phyloP scores from a whole-genome alignment of 2,329 filamentous ascomycete species.

The Phyllosticta paracitricarpa region DNA sequence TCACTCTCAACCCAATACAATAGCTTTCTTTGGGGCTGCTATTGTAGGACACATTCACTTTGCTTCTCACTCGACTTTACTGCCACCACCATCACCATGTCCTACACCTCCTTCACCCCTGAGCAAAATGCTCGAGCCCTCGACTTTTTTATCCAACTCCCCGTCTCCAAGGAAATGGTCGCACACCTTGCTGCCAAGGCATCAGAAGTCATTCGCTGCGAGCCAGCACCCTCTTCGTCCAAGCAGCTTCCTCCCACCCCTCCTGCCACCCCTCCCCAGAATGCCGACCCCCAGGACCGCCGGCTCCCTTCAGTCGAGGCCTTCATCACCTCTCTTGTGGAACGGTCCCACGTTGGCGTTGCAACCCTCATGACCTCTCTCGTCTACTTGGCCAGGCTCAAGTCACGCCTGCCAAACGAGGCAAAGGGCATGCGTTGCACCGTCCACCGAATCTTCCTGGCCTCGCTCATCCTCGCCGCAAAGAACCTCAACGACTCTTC shows the following conservation, averaged over 20 bases:
- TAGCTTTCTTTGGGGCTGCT: slow-evolving; percentile 1
- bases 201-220: slow-evolving; percentile 69
- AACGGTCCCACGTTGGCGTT: slow-evolving; percentile 91
- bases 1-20: not conserved
- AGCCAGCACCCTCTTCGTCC: slow-evolving; percentile 35
- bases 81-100: slow-evolving; percentile 24
- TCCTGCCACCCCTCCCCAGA: slow-evolving; percentile 47
- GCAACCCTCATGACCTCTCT: slow-evolving; percentile 95
- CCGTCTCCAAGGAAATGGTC: slow-evolving; percentile 69
- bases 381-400: slow-evolving; percentile 82
- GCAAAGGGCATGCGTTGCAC: slow-evolving; percentile 96
- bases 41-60: not conserved
- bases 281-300: slow-evolving; percentile 41
- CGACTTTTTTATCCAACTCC: slow-evolving; percentile 69
- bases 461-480: slow-evolving; percentile 71
- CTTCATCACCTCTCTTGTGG: slow-evolving; percentile 86
- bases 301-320: slow-evolving; percentile 68
- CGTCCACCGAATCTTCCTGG: slow-evolving; percentile 94
- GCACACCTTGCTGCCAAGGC: slow-evolving; percentile 65
- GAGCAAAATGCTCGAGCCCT: slow-evolving; percentile 61
- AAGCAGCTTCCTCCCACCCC: slow-evolving; percentile 48
- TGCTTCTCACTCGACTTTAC: not conserved
- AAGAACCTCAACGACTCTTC: slow-evolving; percentile 99
- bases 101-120: slow-evolving; percentile 32
- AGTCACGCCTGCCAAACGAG: slow-evolving; percentile 77